Conservation (phyloP, 345 rosid genomes). For the Salix viminalis region DNA sequence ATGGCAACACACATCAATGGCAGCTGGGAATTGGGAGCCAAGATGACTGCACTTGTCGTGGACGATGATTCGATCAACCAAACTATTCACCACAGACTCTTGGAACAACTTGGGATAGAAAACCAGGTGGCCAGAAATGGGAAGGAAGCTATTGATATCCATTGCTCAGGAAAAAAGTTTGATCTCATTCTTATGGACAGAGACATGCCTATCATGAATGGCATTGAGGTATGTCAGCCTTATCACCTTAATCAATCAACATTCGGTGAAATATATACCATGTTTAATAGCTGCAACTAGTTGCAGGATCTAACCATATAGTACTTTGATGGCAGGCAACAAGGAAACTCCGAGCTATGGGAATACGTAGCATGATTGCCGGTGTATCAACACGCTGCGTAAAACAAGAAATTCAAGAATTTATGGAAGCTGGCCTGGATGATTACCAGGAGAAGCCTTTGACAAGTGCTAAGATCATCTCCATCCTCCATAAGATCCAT, state of each 20-base stretch:
- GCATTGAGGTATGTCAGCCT: conserved; percentile 48
- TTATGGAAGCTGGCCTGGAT: conserved; percentile 72
- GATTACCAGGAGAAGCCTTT: conserved; percentile 80
- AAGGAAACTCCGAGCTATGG: conserved; percentile 61
- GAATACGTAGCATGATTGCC: conserved; percentile 56
- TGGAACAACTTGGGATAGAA: conserved; percentile 50
- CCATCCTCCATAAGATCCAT: conserved; percentile 33
- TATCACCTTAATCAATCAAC: too few relatives aligned
- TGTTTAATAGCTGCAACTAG: too few relatives aligned
- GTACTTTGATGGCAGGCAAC: conserved; percentile 45
- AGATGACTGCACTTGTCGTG: conserved; percentile 55
- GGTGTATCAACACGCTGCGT: conserved; percentile 54
- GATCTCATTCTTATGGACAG: conserved; percentile 83
- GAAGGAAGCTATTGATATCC: conserved; percentile 64
- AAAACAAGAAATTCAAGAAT: conserved; percentile 45
- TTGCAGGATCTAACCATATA: too few relatives aligned
- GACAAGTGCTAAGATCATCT: conserved; percentile 51
- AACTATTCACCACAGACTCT: conserved; percentile 45
- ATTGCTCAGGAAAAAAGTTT: conserved; percentile 51
- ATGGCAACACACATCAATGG: not conserved
- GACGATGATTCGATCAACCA: conserved; percentile 51
- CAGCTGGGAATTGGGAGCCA: not conserved
- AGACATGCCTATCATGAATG: conserved; percentile 92
- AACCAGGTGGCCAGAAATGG: conserved; percentile 53
- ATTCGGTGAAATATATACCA: too few relatives aligned